Conservation (phyloP, 495 filamentous ascomycete genomes). For the Trichoderma asperelloides region DNA sequence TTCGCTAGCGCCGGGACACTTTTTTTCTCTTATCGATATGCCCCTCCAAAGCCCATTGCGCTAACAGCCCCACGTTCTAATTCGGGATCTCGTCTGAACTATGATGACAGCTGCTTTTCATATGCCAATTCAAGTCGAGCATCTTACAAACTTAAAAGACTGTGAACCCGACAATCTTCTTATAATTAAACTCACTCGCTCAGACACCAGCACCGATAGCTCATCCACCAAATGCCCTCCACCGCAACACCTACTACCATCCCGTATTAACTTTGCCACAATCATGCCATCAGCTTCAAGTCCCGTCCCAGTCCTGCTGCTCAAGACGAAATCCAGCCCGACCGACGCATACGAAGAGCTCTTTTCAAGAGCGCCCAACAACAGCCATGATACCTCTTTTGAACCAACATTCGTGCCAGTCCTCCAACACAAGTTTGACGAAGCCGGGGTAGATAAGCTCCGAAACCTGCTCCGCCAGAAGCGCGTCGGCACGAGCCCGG, state of each 20-base stretch:
- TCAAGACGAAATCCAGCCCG: slow-evolving; percentile 79
- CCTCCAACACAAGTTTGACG: slow-evolving; percentile 57
- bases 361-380: slow-evolving; percentile 40
- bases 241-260: neutral
- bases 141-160: too few species aligned
- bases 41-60: slow-evolving; percentile 20
- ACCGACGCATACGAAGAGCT: slow-evolving; percentile 70
- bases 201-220: neutral
- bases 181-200: too few species aligned
- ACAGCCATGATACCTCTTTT: slow-evolving; percentile 39
- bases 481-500: slow-evolving; percentile 22
- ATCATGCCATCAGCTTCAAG: neutral
- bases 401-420: slow-evolving; percentile 73
- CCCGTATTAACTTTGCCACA: neutral
- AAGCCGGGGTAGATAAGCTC: slow-evolving; percentile 33
- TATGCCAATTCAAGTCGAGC: too few species aligned
- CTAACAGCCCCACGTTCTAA: neutral
- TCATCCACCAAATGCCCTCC: neutral
- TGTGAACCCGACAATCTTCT: too few species aligned
- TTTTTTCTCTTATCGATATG: neutral
- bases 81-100: neutral
- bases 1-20: neutral
- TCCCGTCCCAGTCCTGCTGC: slow-evolving; percentile 56
- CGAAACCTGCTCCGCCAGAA: slow-evolving; percentile 24
- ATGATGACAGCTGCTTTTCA: neutral